Evolutionary conservation across 257 asterid species (phyloP), one percentile per base, ranked within the genome.

Genomic region (Nicotiana tabacum): DNA sequence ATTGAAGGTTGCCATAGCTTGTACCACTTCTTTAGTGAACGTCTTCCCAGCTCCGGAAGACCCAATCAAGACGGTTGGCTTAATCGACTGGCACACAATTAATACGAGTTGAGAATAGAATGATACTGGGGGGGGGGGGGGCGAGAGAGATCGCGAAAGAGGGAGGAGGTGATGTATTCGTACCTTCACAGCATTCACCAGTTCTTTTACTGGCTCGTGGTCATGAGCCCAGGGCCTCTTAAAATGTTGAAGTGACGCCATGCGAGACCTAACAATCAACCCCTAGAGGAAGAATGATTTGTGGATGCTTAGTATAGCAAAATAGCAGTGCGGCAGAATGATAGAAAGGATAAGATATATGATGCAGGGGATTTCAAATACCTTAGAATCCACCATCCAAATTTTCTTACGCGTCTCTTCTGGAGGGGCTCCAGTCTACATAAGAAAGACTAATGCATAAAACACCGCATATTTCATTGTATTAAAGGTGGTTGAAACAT

Each of bases 171-270:
- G 29, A 29, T 76, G 16, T 76, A 76, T 76, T 51, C 16, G 62
- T 76, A 94, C 98, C 95, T 92, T 95, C 77, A 93, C 97, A 87
- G 97, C 97, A 84, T 92, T 93, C 85, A 87, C 79, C 72, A 95
- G 89, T 69, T 85, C 87, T 60, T 72, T 72, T 86, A 93, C 92
- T 29, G 96, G 92, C 78, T 87, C 90, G 9, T 91, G 97, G 79
- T 95, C 96, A 65, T 93, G 98, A 29, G 97, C 98, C 98, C 98
- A 95, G 17, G 96, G 94, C 85, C 87, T 89, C 89, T 95, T 95
- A 69, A 95, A 95, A 86, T 93, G 94, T 83, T 93, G 97, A 84
- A 95, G 98, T 27, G 94, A 84, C 64, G 85, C 94, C 87, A 88
- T 69, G 43, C 97, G 97, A 74, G 97, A 93, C 84, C 87, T 85